Conservation (phyloP, 441 rosid genomes). For the Populus hybrid region DNA sequence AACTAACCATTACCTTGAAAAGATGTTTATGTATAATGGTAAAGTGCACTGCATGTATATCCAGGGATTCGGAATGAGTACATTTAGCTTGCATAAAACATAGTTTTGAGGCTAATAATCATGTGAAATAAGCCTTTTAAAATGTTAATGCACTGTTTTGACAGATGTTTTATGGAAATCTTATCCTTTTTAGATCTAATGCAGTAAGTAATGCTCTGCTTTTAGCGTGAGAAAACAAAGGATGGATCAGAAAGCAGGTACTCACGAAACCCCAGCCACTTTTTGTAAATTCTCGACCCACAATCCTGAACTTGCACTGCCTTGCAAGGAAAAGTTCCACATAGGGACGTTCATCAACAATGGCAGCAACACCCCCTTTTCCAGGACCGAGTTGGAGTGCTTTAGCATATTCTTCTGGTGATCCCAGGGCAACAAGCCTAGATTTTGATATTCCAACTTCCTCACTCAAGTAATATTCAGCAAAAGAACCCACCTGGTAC, state of each 20-base stretch:
- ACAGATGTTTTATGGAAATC: background rate
- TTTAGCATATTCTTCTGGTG: constrained; percentile 70
- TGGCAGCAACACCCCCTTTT: constrained; percentile 82
- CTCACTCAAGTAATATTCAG: constrained; percentile 58
- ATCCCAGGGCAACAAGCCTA: constrained; percentile 64
- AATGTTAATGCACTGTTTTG: background rate
- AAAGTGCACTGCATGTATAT: background rate
- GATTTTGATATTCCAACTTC: constrained; percentile 69
- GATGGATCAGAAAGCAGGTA: constrained; percentile 18
- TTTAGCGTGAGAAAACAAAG: background rate
- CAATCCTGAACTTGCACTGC: constrained; percentile 64
- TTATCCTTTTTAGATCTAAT: background rate
- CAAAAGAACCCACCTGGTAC: constrained; percentile 84
- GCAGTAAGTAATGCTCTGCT: background rate
- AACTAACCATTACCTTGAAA: background rate
- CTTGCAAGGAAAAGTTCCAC: constrained; percentile 70
- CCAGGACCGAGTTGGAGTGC: constrained; percentile 65
- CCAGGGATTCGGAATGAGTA: background rate
- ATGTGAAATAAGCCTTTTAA: background rate
- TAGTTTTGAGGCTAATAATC: background rate
- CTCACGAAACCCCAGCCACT: constrained; percentile 94
- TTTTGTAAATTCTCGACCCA: constrained; percentile 84
- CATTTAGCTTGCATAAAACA: background rate
- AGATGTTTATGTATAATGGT: background rate
- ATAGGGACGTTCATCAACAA: constrained; percentile 82